A percentile compares a stretch with the other conserved stretches of the same genome.
Conservation (phyloP, 1,139 yeast genomes). For the Blastobotrys illinoisensis region DNA sequence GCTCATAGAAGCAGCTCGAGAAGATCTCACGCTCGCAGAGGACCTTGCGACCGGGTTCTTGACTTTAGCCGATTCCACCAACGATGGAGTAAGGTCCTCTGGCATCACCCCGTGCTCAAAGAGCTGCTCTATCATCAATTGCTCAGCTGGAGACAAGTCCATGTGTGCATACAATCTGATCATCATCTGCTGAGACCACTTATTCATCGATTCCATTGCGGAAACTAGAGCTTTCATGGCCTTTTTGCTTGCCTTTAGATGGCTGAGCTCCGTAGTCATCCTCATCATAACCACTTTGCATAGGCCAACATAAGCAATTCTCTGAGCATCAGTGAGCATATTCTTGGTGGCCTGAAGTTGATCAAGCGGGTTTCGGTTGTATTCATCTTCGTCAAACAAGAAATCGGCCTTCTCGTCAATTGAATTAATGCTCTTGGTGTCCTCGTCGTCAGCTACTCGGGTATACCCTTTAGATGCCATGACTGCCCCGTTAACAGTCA, state of each 20-base stretch:
- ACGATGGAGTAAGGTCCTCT: conserved; percentile 58
- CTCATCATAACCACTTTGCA: conserved; percentile 70
- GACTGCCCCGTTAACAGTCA: conserved; percentile 16
- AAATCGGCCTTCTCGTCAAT: conserved; percentile 77
- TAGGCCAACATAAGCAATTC: conserved; percentile 87
- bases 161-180: conserved; percentile 75
- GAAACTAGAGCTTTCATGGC: conserved; percentile 46
- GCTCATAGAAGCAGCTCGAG: background rate
- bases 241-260: conserved; percentile 46
- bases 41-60: conserved; percentile 25
- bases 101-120: conserved; percentile 80
- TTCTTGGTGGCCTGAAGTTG: conserved; percentile 77
- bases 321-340: conserved; percentile 76
- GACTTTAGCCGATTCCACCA: conserved; percentile 26
- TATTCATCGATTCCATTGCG: conserved; percentile 76
- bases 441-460: conserved; percentile 85
- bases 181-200: conserved; percentile 78
- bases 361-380: conserved; percentile 47
- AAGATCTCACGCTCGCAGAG: background rate
- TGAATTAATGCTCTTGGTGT: conserved; percentile 64
- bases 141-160: conserved; percentile 64
- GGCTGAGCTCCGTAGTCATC: conserved; percentile 75
- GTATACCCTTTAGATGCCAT: conserved; percentile 63
- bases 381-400: conserved; percentile 51
- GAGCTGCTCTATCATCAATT: conserved; percentile 79